Conservation (phyloP, 306 rosid genomes). For the Lagenaria siceraria region DNA sequence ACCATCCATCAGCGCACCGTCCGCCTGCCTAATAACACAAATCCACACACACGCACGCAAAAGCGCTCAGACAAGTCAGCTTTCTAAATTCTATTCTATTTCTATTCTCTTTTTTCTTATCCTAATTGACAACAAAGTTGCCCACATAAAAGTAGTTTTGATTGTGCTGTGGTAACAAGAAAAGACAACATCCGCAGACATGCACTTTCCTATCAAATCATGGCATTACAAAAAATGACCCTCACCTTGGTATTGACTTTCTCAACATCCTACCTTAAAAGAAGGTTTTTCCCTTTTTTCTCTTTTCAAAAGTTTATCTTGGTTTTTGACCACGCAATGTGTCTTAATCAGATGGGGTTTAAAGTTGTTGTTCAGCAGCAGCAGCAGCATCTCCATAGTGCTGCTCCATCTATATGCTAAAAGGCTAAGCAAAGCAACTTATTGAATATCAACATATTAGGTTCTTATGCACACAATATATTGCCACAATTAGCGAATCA, state of each 20-base stretch:
- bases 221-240: not conserved
- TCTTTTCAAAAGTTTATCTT: not conserved
- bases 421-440: not conserved
- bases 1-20: not conserved
- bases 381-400: not conserved
- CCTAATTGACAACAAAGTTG: not conserved
- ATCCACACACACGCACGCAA: not conserved
- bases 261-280: not conserved
- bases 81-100: not conserved
- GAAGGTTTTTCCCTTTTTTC: not conserved
- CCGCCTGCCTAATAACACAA: not conserved
- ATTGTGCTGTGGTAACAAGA: not conserved
- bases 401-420: not conserved
- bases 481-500: not conserved
- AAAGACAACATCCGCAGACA: not conserved
- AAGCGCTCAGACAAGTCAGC: not conserved
- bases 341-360: not conserved
- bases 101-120: not conserved
- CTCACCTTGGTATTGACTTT: not conserved
- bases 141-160: not conserved
- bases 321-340: not conserved
- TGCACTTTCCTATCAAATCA: constrained; percentile 5
- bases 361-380: not conserved
- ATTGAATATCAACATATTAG: constrained; percentile 3
- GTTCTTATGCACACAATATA: not conserved